Evolutionary conservation across 169 alveolate species (phyloP).

Genomic region (Plasmodium fragile): DNA sequence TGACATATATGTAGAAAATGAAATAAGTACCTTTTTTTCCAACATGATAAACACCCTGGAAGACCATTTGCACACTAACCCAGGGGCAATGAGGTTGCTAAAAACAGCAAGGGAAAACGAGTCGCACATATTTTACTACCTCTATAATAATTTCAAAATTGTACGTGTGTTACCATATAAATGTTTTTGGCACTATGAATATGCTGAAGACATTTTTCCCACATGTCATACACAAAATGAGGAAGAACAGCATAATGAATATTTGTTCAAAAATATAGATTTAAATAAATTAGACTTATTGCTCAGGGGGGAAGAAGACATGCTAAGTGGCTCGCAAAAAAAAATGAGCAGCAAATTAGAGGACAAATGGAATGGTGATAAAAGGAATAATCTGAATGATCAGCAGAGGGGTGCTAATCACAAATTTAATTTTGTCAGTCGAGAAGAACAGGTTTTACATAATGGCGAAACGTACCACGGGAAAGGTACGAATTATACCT

Average conservation of each 20-base stretch:
- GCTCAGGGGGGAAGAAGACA: conserved; percentile 43
- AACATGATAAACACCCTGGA: conserved; percentile 31
- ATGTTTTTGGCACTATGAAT: conserved; percentile 62
- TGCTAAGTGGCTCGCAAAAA: background rate
- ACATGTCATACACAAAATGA: conserved; percentile 7
- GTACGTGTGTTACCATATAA: conserved; percentile 56
- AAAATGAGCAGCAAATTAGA: background rate
- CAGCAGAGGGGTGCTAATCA: background rate
- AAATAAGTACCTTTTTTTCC: conserved; percentile 18
- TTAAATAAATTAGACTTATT: conserved; percentile 17
- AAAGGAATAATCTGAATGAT: background rate
- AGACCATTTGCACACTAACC: conserved; percentile 16
- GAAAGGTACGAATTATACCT: background rate
- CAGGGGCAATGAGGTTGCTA: background rate
- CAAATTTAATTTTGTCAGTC: background rate
- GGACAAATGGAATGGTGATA: background rate
- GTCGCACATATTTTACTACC: conserved; percentile 45
- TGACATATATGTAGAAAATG: conserved; percentile 57
- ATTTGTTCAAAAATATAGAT: conserved; percentile 46
- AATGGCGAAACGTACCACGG: background rate
- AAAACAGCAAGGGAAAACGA: conserved; percentile 41
- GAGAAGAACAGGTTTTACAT: background rate
- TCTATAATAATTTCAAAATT: conserved; percentile 38
- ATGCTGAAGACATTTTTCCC: conserved; percentile 8
- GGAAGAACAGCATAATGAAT: conserved; percentile 45